Conservation (phyloP, 225 moss, liverwort and hornwort genomes). For the Polytrichum formosum region DNA sequence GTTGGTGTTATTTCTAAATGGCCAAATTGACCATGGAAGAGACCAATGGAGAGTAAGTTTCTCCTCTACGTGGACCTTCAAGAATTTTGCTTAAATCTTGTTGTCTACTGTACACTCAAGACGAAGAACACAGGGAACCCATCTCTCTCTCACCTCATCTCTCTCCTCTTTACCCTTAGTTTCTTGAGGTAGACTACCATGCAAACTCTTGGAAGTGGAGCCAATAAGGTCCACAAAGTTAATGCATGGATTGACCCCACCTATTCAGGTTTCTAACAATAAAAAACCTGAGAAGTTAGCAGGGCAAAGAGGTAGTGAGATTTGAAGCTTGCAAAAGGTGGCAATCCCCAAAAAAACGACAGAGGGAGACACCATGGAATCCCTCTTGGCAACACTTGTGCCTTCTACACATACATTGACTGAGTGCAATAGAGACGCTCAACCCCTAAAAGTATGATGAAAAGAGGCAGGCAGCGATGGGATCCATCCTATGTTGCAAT, state of each 20-base stretch:
- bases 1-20: not conserved
- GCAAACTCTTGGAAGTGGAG: too few species aligned
- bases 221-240: too few species aligned
- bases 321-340: too few species aligned
- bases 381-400: too few species aligned
- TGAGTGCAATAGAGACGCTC: not conserved
- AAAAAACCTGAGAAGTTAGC: too few species aligned
- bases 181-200: too few species aligned
- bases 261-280: too few species aligned
- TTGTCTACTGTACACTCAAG: slow-evolving; percentile 5
- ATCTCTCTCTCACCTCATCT: not conserved
- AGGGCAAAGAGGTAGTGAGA: too few species aligned
- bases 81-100: not conserved
- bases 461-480: not conserved
- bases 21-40: slow-evolving; percentile 1
- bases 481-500: not conserved
- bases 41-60: slow-evolving; percentile 2
- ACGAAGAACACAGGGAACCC: not conserved
- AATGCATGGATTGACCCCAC: too few species aligned
- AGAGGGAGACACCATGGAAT: too few species aligned
- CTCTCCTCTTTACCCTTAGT: not conserved
- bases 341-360: too few species aligned
- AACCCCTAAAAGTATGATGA: not conserved
- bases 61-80: slow-evolving; percentile 4
- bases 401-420: too few species aligned